Conservation (phyloP, 176 grass and related monocot species). For the Oryza australiensis region DNA sequence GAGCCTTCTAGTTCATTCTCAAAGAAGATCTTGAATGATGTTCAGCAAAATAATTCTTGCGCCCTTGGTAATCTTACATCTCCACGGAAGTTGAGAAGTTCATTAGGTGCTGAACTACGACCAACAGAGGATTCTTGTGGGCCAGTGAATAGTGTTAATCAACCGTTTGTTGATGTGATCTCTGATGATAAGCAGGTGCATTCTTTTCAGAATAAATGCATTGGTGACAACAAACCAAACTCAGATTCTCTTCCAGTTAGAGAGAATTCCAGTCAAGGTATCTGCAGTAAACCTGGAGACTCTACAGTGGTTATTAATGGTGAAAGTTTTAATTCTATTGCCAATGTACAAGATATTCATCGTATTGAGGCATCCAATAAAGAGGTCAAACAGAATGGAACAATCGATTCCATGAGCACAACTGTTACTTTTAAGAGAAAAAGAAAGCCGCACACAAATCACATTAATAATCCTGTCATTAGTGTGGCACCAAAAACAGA, state of each 20-base stretch:
- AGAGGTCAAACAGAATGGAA: conserved; percentile 51
- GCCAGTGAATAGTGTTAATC: conserved; percentile 33
- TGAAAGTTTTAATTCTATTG: conserved; percentile 26
- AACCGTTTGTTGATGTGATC: conserved; percentile 40
- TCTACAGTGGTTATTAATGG: conserved; percentile 28
- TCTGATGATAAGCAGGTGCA: conserved; percentile 36
- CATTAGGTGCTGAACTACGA: conserved; percentile 43
- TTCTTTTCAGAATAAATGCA: conserved; percentile 22
- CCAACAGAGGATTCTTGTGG: conserved; percentile 25
- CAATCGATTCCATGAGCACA: conserved; percentile 44
- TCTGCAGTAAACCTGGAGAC: conserved; percentile 30
- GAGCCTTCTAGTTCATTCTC: conserved; percentile 55
- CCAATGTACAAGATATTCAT: conserved; percentile 26
- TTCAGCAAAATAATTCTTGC: conserved; percentile 36
- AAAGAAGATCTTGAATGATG: conserved; percentile 45
- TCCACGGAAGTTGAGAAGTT: conserved; percentile 41
- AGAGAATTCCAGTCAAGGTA: conserved; percentile 35
- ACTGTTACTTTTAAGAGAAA: conserved; percentile 69
- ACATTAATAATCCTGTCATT: conserved; percentile 35
- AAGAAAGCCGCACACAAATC: conserved; percentile 51
- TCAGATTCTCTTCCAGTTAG: conserved; percentile 27
- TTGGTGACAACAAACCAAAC: conserved; percentile 32
- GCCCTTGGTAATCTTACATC: conserved; percentile 24
- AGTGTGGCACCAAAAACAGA: conserved; percentile 28
- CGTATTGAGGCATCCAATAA: conserved; percentile 45